Conservation (phyloP, 345 rosid genomes). For the Murraya koenigii region DNA sequence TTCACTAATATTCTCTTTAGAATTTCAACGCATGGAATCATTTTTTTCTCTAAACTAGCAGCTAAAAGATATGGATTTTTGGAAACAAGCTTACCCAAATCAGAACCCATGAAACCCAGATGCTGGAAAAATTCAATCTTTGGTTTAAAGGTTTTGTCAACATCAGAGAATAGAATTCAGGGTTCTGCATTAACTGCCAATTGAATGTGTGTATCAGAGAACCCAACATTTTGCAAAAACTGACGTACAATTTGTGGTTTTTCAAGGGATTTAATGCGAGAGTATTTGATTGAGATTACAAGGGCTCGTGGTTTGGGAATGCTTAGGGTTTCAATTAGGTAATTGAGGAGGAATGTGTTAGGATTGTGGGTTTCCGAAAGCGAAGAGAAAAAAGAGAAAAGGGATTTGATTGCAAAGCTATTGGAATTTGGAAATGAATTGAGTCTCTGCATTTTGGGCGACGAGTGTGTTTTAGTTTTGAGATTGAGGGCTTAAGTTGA, state of each 20-base stretch:
- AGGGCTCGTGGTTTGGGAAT: slow-evolving; percentile 16
- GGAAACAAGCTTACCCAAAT: slow-evolving; percentile 25
- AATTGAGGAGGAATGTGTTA: slow-evolving; percentile 1
- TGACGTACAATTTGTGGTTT: slow-evolving; percentile 17
- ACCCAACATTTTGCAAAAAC: slow-evolving; percentile 10
- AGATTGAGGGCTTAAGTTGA: neutral
- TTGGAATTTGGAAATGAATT: neutral
- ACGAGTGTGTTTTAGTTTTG: too few species aligned
- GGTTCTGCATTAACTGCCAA: slow-evolving; percentile 12
- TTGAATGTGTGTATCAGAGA: slow-evolving; percentile 23
- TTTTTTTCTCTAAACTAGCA: slow-evolving; percentile 22
- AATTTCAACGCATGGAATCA: slow-evolving; percentile 26
- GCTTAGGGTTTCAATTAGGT: neutral
- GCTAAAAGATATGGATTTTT: slow-evolving; percentile 7
- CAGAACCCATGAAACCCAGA: neutral
- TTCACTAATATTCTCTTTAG: slow-evolving; percentile 19
- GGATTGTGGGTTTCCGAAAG: neutral
- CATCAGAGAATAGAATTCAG: slow-evolving; percentile 22
- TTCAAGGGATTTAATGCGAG: slow-evolving; percentile 17
- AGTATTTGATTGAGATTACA: slow-evolving; percentile 5
- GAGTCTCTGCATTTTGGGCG: slow-evolving; percentile 8
- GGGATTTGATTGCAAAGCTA: neutral
- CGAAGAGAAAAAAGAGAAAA: slow-evolving; percentile 14
- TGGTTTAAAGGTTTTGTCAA: slow-evolving; percentile 27
- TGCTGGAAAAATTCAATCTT: slow-evolving; percentile 31